Base-by-base conservation (phyloP, 176 grass and related monocot genomes). In the Microstegium vimineum region DNA sequence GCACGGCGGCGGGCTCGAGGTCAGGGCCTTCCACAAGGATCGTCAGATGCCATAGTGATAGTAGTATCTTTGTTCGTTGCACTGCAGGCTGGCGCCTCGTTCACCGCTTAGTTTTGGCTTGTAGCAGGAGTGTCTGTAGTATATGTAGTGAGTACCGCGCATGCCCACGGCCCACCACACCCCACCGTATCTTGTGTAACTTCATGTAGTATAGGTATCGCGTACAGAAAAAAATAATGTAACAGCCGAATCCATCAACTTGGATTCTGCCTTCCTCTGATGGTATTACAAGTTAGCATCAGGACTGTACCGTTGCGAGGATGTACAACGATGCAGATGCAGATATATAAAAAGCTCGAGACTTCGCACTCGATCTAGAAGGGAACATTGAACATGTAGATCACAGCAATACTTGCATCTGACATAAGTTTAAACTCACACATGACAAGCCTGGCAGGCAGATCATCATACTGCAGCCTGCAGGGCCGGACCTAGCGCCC, bases 1-100 rank as follows among this genome's bases (percentile, higher is more conserved):
- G 66, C 42, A 16, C 5, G 82, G 71, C 25, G 80, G 72, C 18
- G 85, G 88, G 57, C 80, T 88, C 11, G 69, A 93, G 77, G 79
- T 70, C 56, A 81, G 25, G 28, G 32, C 84, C 3, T 26, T 40
- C 22, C 51, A 85, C 22, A 46, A 49, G 46, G 16, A 18, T 18
- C 46, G 42, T 4, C 17, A 9, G 36, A 33, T 28, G 76, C 73
- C 22, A 6, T 46, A 78, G 66, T 5, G 11, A 17, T n/a, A n/a
- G n/a, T n/a, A 17, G 6, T 37, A 1, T 15, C 10, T 61, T 37
- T n/a, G n/a, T n/a, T n/a, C n/a, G 10, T 1, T 10, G 35, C 47
- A 6, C 23, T 31, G 75, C 46, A 4, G 17, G 5, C 26, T 81
- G 46, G 32, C 47, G 22, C 34, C 45, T 80, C 64, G 49, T 81